Evolutionary conservation across 345 rosid species (phyloP), one percentile per base, ranked within the genome.

Genomic region (Ceriops decandra): DNA sequence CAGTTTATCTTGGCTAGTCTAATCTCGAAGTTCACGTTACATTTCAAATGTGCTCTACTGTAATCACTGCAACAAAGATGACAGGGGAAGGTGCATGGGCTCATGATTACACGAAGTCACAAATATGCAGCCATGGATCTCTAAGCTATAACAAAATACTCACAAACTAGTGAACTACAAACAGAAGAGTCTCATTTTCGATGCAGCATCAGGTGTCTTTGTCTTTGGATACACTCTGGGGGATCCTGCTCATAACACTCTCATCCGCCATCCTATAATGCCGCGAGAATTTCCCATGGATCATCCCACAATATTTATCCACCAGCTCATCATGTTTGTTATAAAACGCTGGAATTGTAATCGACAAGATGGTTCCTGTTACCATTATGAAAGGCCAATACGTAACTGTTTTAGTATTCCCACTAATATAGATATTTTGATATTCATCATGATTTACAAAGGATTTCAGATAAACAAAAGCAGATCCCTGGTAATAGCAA

Each of bases 311-410:
- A 68, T 69, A 88, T 83, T 72, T 84, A 81, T 90, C 90, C 79
- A 89, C 90, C 24, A 5, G 82, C 73, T 81, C 87, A 69, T 85
- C 87, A 22, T 81, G 76, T 78, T 81, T 88, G 82, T 83, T 78
- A 88, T 93, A 93, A 75, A 91, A 67, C 33, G 93, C 97, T 33
- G 95, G 95, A 76, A 93, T 20, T 62, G 97, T 91, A 64, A 93
- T 82, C 68, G 91, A 85, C 56, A 93, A 59, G 36, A 91, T 71
- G 30, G 93, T 83, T 72, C 96, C 97, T 93, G 88, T 53, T 68
- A 74, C 64, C 80, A 79, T 63, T 53, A 70, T 20, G 56, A 64
- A 60, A 32, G 53, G 31, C 42, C 74, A 67, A 27, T 60, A 7
- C 28, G 56, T 31, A 35, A 76, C 62, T 58, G 16, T 26, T n/a